phyloP scores from a whole-genome alignment of 2,329 filamentous ascomycete genomes.

The Fusarium drepaniforme region DNA sequence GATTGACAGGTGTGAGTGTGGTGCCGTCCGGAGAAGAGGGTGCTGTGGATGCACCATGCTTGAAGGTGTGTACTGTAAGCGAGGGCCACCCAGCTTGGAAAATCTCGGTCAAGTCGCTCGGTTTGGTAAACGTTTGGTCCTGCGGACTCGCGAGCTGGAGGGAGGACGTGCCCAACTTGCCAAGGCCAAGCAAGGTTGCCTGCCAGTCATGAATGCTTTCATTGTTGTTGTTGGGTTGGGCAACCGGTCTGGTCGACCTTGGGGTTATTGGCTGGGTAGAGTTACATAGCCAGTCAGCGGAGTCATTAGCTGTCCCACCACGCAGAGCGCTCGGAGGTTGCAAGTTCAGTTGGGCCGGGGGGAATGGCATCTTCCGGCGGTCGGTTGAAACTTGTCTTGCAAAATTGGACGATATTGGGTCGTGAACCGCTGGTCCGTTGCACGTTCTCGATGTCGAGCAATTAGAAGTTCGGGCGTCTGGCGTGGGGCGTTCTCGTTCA shows the following conservation, averaged over 20 bases:
- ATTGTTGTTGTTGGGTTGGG: not conserved
- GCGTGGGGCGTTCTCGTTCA: conserved; percentile 3
- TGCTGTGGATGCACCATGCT: conserved; percentile 2
- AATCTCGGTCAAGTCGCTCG: not conserved
- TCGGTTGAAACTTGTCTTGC: conserved; percentile 14
- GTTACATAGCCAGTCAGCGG: conserved; percentile 29
- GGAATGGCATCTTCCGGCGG: conserved; percentile 22
- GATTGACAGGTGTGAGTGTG: conserved; percentile 21
- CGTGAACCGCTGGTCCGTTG: conserved; percentile 3
- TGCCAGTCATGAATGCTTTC: not conserved
- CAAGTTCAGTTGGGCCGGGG: not conserved
- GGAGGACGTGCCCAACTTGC: not conserved
- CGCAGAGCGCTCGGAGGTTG: conserved; percentile 3
- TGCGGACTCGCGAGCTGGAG: not conserved
- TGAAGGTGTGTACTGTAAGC: not conserved
- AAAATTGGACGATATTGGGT: not conserved
- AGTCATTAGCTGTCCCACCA: conserved; percentile 36
- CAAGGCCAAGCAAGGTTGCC: conserved; percentile 1
- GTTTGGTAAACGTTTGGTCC: not conserved
- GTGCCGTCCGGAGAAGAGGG: conserved; percentile 8
- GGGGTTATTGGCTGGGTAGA: conserved; percentile 15
- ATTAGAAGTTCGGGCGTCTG: not conserved
- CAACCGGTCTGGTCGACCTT: not conserved
- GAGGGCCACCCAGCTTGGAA: not conserved
- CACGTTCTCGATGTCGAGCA: not conserved